phyloP scores from a whole-genome alignment of 352 stramenopile genomes.

The Globisporangium splendens region DNA sequence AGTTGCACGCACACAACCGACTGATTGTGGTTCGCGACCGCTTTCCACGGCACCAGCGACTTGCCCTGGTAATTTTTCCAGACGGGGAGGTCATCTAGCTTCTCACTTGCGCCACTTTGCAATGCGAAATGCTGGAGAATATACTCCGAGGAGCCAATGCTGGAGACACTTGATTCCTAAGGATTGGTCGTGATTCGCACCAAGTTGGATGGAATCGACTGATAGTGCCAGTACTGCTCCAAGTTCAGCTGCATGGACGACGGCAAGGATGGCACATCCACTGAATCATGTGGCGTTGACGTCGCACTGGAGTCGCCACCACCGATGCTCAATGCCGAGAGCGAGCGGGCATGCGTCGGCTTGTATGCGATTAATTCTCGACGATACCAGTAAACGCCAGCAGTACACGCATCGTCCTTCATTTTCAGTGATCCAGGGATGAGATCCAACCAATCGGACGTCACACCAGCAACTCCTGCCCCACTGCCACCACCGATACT shows the following conservation, averaged over 20 bases:
- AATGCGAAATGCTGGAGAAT: constrained; percentile 54
- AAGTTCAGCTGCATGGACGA: constrained; percentile 38
- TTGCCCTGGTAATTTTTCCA: constrained; percentile 60
- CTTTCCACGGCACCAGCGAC: constrained; percentile 44
- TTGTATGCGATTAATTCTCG: constrained; percentile 12
- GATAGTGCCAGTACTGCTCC: constrained; percentile 68
- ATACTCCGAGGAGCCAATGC: constrained; percentile 15
- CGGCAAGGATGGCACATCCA: constrained; percentile 15
- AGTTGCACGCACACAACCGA: constrained; percentile 52
- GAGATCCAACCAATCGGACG: constrained; percentile 17
- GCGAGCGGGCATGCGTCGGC: constrained; percentile 6
- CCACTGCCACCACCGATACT: constrained; percentile 23
- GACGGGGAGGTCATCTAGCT: constrained; percentile 38
- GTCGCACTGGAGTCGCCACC: not conserved
- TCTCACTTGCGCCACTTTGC: constrained; percentile 39
- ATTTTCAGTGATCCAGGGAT: constrained; percentile 1
- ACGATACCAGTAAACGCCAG: constrained; percentile 10
- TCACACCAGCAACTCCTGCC: constrained; percentile 22
- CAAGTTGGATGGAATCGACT: constrained; percentile 36
- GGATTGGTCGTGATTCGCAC: constrained; percentile 35
- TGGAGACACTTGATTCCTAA: constrained; percentile 4
- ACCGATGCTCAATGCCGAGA: constrained; percentile 9
- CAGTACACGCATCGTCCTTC: constrained; percentile 8
- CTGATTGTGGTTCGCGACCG: constrained; percentile 37
- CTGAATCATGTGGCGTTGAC: not conserved